Evolutionary conservation across 169 alveolate species (phyloP).

Genomic region (Perkinsus olseni): DNA sequence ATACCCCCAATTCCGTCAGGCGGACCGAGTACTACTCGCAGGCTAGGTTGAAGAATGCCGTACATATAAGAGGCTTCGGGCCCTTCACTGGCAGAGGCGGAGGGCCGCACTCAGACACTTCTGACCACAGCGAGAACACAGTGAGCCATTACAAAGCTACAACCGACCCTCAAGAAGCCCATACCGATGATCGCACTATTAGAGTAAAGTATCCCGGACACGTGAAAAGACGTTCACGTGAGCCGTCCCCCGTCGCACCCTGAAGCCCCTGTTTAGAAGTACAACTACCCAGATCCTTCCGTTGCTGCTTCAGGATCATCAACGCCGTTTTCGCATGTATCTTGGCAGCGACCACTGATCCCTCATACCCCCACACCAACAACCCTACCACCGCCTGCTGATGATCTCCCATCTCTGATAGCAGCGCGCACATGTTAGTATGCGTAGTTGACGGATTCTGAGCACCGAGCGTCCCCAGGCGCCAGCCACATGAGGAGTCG

Average conservation of each 20-base stretch:
- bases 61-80: background rate
- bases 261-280: background rate
- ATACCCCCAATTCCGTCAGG: background rate
- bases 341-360: conserved; percentile 7
- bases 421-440: conserved; percentile 27
- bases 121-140: too few relatives aligned
- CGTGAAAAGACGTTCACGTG: too few relatives aligned
- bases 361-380: background rate
- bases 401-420: conserved; percentile 30
- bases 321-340: conserved; percentile 28
- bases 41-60: background rate
- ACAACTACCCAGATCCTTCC: background rate
- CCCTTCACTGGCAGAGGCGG: background rate
- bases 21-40: background rate
- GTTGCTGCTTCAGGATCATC: conserved; percentile 12
- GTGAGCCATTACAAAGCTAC: too few relatives aligned
- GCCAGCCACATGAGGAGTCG: background rate
- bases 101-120: too few relatives aligned
- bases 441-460: conserved; percentile 19
- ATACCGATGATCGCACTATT: too few relatives aligned
- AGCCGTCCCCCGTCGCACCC: too few relatives aligned
- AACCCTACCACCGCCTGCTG: background rate
- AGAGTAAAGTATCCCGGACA: too few relatives aligned
- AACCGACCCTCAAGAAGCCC: too few relatives aligned
- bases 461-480: background rate